Conservation (phyloP, 2,329 filamentous ascomycete species). For the Cephalotrichum gorgonifer region DNA sequence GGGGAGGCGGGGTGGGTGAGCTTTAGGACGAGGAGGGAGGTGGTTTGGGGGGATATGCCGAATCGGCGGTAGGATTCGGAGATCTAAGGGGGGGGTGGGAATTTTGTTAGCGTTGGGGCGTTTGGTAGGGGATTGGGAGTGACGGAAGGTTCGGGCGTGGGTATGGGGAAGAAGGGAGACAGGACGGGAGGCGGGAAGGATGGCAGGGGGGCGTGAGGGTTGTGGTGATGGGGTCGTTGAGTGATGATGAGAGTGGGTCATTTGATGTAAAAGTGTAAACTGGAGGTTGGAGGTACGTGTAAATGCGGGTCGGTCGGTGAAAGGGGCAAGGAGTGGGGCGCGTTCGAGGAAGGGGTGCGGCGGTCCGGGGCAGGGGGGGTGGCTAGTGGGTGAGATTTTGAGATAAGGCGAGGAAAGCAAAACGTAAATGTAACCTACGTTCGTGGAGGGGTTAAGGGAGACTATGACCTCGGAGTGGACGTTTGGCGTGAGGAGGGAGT, state of each 20-base stretch:
- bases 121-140: background rate
- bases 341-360: background rate
- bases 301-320: background rate
- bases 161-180: too few species aligned
- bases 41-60: slow-evolving; percentile 64
- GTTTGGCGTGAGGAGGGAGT: slow-evolving; percentile 65
- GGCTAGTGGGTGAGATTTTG: background rate
- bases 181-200: too few species aligned
- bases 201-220: too few species aligned
- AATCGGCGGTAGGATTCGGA: slow-evolving; percentile 84
- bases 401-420: background rate
- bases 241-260: too few species aligned
- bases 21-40: slow-evolving; percentile 70
- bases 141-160: too few species aligned
- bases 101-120: slow-evolving; percentile 7
- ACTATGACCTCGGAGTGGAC: slow-evolving; percentile 85
- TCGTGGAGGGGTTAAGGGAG: slow-evolving; percentile 70
- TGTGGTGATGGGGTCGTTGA: too few species aligned
- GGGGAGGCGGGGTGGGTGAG: slow-evolving; percentile 39
- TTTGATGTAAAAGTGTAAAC: too few species aligned
- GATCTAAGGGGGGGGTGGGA: slow-evolving; percentile 53
- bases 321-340: background rate
- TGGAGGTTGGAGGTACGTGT: too few species aligned
- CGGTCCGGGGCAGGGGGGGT: background rate
- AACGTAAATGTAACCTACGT: slow-evolving; percentile 37